Evolutionary conservation across 2,329 filamentous ascomycete species (phyloP).

Genomic region (Cladosporium sp.): DNA sequence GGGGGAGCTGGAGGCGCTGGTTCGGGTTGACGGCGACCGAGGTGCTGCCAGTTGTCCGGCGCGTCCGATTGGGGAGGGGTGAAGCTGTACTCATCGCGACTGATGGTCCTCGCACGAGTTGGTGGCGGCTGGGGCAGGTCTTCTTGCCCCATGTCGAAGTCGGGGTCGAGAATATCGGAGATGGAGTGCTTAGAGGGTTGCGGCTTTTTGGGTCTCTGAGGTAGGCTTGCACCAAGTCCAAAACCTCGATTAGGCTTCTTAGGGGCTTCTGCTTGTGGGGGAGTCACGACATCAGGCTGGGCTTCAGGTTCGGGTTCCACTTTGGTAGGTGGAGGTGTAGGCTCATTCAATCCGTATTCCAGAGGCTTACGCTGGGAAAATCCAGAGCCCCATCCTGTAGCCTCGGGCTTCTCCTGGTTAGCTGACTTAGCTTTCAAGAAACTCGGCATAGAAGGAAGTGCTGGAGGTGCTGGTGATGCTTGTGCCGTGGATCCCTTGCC

Average conservation of each 20-base stretch:
- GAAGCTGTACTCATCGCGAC: background rate
- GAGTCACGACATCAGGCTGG: too few relatives aligned
- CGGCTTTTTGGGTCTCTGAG: background rate
- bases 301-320: background rate
- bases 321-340: background rate
- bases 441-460: background rate
- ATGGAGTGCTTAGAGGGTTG: too few relatives aligned
- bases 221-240: background rate
- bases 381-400: background rate
- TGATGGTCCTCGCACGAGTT: background rate
- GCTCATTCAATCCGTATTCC: background rate
- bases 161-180: too few relatives aligned
- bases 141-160: background rate
- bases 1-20: background rate
- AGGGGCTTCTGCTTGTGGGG: too few relatives aligned
- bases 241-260: too few relatives aligned
- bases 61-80: background rate
- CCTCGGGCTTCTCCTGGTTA: background rate
- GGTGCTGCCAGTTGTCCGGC: conserved; percentile 22
- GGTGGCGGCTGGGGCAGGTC: background rate
- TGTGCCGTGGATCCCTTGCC: too few relatives aligned
- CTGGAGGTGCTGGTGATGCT: too few relatives aligned
- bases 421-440: background rate
- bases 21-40: conserved; percentile 15
- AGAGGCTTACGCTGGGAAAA: background rate